Evolutionary conservation across 441 rosid genomes (phyloP).

Genomic region (Gossypium schwendimanii): DNA sequence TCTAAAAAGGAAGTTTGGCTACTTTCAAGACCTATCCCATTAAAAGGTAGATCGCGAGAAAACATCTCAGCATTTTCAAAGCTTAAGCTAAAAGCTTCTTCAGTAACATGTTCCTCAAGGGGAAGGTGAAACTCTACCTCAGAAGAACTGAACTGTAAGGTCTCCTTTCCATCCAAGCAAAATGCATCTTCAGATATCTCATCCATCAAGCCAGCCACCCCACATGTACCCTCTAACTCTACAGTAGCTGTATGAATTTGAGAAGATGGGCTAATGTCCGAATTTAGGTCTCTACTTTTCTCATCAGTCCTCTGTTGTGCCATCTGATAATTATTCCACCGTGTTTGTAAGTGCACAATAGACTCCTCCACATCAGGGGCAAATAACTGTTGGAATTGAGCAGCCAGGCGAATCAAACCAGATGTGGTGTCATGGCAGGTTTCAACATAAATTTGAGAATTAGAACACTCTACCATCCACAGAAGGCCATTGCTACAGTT

Average conservation of each 20-base stretch:
- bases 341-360: slow-evolving; percentile 72
- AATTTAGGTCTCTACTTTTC: slow-evolving; percentile 21
- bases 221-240: slow-evolving; percentile 27
- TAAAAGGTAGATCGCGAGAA: slow-evolving; percentile 29
- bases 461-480: slow-evolving; percentile 81
- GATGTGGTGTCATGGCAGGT: slow-evolving; percentile 84
- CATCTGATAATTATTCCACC: slow-evolving; percentile 68
- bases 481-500: slow-evolving; percentile 47
- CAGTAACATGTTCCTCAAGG: slow-evolving; percentile 37
- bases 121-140: slow-evolving; percentile 33
- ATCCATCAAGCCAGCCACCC: slow-evolving; percentile 59
- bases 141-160: slow-evolving; percentile 32
- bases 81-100: slow-evolving; percentile 33
- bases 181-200: slow-evolving; percentile 82
- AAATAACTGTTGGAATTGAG: slow-evolving; percentile 77
- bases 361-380: slow-evolving; percentile 96
- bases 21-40: slow-evolving; percentile 42
- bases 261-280: slow-evolving; percentile 33
- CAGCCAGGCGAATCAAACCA: slow-evolving; percentile 68
- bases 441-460: slow-evolving; percentile 58
- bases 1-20: slow-evolving; percentile 49
- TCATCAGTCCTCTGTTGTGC: slow-evolving; percentile 40
- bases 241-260: slow-evolving; percentile 30
- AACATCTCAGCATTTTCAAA: slow-evolving; percentile 35
- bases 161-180: slow-evolving; percentile 39